These are phyloP conservation scores for Calonectria leucothoes DNA, from an alignment of 2,329 filamentous ascomycete species.

Conservation along the genomic window DNA sequence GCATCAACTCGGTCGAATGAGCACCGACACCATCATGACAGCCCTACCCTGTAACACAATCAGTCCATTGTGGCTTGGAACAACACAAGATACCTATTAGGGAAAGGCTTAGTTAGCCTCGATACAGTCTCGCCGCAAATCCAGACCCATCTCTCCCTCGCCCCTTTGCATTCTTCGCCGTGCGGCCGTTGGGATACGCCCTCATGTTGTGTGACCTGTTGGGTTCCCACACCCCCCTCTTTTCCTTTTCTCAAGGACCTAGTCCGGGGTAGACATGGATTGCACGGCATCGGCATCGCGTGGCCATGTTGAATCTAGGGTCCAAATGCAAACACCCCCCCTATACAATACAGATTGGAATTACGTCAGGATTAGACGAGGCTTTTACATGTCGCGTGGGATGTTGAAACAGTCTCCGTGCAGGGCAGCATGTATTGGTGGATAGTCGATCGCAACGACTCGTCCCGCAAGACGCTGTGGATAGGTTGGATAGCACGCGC, in stretches of 20 bases:
- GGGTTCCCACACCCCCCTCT: neutral
- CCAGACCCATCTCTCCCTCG: neutral
- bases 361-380: neutral
- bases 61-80: neutral
- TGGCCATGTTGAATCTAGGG: neutral
- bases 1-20: neutral
- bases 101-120: neutral
- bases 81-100: neutral
- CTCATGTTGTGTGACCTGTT: neutral
- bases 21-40: neutral
- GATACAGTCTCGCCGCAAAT: neutral
- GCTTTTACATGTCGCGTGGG: neutral
- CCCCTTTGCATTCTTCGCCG: neutral
- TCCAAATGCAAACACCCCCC: no score
- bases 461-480: neutral
- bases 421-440: neutral
- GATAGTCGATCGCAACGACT: neutral
- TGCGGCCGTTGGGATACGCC: neutral
- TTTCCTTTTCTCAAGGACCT: no score
- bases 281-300: neutral
- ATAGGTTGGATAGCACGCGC: neutral
- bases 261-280: neutral
- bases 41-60: neutral
- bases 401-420: neutral
- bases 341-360: neutral